Evolutionary conservation across 768 basidiomycete genomes (phyloP), one percentile per base, ranked within the genome.

Genomic region (Termitomyces sp.): DNA sequence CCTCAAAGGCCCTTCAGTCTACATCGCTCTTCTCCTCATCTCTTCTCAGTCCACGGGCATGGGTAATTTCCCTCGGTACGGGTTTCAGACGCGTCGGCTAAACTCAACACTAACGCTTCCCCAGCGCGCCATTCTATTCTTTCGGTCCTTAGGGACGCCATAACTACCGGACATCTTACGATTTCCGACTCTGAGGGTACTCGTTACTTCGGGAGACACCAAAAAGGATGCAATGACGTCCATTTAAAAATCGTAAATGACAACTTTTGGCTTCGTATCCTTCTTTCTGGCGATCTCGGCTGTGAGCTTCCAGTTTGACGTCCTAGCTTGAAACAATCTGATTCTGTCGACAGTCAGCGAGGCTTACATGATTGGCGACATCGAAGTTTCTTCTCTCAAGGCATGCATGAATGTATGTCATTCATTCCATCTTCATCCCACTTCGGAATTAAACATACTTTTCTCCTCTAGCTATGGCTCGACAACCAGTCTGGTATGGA

Each of bases 331-430:
- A 58, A 44, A 55, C 53, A 61, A 64, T 39, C 16, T 44, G 5
- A 60, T 64, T 57, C 58, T 62, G 57, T 56, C 36, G n/a, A 58
- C 64, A 88, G 86, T 88, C 73, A 87, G 86, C 68, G 86, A 88
- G 76, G 86, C 85, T 3, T 88, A 85, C 69, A 87, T 88, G 86
- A 77, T 87, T 68, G 86, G 86, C 53, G 86, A 88, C 59, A 74
- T 87, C 36, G 76, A 87, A 64, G 83, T 86, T 7, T 79, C 78
- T 59, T 78, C 77, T 64, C 80, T 87, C 60, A 84, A 82, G 67
- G 74, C 77, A 22, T 77, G 79, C 36, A 86, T 87, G 86, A 77
- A 85, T 65, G 86, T 86, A 69, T 58, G 85, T 78, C 22, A 56
- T 57, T 48, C 40, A n/a, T 46, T 56, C 47, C 5, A 48, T 20